A percentile compares a stretch with the other conserved stretches of the same genome.
Evolutionary conservation across 75 land plant genomes (phyloP).

Genomic region (Cunninghamia lanceolata): DNA sequence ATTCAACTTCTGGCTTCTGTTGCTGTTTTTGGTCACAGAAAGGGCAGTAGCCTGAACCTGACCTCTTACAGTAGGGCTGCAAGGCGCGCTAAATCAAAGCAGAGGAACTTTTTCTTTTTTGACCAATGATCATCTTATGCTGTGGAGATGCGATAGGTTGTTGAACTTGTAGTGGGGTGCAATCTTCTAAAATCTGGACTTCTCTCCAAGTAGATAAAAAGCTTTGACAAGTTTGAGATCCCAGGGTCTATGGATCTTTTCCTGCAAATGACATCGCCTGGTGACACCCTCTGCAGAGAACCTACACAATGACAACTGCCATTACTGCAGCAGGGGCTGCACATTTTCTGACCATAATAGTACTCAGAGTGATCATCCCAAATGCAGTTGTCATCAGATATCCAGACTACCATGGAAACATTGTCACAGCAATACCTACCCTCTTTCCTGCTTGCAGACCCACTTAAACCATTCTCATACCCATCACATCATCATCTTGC

Average conservation of each 20-base stretch:
- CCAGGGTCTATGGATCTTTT: background rate
- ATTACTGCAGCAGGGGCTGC: background rate
- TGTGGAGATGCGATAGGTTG: background rate
- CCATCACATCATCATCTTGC: background rate
- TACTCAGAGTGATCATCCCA: background rate
- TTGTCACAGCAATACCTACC: background rate
- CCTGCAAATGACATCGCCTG: background rate
- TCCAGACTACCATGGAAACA: background rate
- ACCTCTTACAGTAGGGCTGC: background rate
- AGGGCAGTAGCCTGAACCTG: too few species aligned
- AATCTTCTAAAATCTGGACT: background rate
- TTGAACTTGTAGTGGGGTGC: background rate
- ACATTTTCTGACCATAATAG: background rate
- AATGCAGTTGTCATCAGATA: background rate
- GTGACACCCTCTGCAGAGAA: background rate
- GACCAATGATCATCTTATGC: background rate
- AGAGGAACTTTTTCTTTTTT: background rate
- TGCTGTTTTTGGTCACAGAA: background rate
- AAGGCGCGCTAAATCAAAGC: background rate
- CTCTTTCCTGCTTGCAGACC: background rate
- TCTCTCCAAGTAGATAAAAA: background rate
- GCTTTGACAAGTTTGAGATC: background rate
- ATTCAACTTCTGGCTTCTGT: background rate
- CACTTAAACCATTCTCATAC: background rate
- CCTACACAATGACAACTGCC: background rate